phyloP scores from a whole-genome alignment of 2,329 filamentous ascomycete species.

The Xylariaceae sp. region DNA sequence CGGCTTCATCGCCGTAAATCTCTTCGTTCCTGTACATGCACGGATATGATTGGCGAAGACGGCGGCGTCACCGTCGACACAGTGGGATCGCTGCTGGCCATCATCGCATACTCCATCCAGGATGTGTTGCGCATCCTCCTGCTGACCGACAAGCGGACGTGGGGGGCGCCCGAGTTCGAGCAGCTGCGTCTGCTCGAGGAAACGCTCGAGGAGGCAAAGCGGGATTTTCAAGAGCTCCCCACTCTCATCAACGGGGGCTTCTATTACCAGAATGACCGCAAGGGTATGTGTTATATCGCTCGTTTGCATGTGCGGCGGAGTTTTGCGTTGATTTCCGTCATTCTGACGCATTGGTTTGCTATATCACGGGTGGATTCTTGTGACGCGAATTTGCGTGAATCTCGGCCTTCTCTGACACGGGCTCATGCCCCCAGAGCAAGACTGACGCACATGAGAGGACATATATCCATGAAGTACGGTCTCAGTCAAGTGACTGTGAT shows the following conservation, averaged over 20 bases:
- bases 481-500: slow-evolving; percentile 8
- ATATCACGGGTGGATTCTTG: background rate
- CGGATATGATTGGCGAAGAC: slow-evolving; percentile 35
- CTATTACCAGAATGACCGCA: slow-evolving; percentile 56
- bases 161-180: slow-evolving; percentile 57
- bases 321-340: background rate
- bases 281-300: slow-evolving; percentile 38
- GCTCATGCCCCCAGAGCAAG: background rate
- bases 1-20: slow-evolving; percentile 7
- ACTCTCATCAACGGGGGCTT: slow-evolving; percentile 52
- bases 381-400: background rate
- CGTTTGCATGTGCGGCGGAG: background rate
- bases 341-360: slow-evolving; percentile 11
- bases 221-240: slow-evolving; percentile 56
- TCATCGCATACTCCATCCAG: slow-evolving; percentile 51
- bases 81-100: slow-evolving; percentile 55
- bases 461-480: background rate
- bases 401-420: background rate
- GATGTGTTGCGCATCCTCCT: slow-evolving; percentile 52
- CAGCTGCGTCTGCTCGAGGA: slow-evolving; percentile 53
- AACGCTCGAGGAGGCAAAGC: slow-evolving; percentile 55
- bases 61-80: slow-evolving; percentile 38
- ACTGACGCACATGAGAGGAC: background rate
- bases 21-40: slow-evolving; percentile 11
- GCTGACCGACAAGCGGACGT: slow-evolving; percentile 55